These are phyloP conservation scores for Suzukiozyma palmioleophila DNA, from an alignment of 1,139 yeast genomes.

Conservation along the genomic window DNA sequence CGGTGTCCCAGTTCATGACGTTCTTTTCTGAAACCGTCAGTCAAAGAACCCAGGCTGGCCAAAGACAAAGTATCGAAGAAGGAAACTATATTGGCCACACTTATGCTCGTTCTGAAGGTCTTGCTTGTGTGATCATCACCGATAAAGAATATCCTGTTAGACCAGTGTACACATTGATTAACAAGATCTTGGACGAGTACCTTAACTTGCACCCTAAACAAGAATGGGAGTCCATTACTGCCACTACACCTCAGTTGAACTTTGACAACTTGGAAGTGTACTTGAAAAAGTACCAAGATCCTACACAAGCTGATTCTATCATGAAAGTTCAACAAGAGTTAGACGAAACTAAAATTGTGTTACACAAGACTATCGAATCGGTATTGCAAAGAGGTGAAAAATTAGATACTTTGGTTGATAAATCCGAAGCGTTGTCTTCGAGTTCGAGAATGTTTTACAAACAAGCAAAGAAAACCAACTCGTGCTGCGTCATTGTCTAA, in stretches of 20 bases:
- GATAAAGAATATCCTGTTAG: slow-evolving; percentile 96
- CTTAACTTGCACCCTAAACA: slow-evolving; percentile 72
- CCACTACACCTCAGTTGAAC: slow-evolving; percentile 44
- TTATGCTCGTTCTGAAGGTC: slow-evolving; percentile 83
- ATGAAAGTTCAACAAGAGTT: slow-evolving; percentile 97
- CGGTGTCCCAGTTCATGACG: slow-evolving; percentile 86
- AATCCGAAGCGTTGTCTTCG: slow-evolving; percentile 86
- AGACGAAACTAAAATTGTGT: slow-evolving; percentile 94
- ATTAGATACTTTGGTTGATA: slow-evolving; percentile 88
- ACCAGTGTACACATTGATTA: slow-evolving; percentile 92
- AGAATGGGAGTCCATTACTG: slow-evolving; percentile 60
- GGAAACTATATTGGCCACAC: slow-evolving; percentile 91
- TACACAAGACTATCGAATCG: slow-evolving; percentile 92
- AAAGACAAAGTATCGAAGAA: slow-evolving; percentile 93
- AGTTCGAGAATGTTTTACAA: slow-evolving; percentile 92
- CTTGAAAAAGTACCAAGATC: slow-evolving; percentile 87
- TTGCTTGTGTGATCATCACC: slow-evolving; percentile 89
- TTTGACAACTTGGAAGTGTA: slow-evolving; percentile 66
- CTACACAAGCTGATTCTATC: slow-evolving; percentile 92
- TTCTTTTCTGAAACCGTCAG: slow-evolving; percentile 91
- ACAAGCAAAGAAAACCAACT: slow-evolving; percentile 95
- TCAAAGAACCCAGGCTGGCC: slow-evolving; percentile 81
- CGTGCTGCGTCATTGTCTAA: slow-evolving; percentile 84
- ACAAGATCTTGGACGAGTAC: slow-evolving; percentile 89
- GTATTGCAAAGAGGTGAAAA: slow-evolving; percentile 96